phyloP scores from a whole-genome alignment of 164 flowering plant genomes.

The Nymphaea thermarum region DNA sequence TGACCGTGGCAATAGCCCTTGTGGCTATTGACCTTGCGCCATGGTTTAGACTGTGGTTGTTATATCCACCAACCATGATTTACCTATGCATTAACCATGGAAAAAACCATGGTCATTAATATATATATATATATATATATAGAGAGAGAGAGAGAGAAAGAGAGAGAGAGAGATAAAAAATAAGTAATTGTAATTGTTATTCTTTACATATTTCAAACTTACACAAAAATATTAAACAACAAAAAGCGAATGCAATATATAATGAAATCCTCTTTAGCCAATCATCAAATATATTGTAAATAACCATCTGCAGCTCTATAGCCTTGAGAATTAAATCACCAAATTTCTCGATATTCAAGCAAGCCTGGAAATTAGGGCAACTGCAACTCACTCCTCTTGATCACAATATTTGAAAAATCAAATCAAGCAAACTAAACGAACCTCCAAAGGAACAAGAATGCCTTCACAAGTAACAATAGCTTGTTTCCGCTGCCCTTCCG shows the following conservation, averaged over 20 bases:
- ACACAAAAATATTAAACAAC: no score
- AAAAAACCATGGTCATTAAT: no score
- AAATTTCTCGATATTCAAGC: constrained; percentile 97
- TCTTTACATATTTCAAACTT: no score
- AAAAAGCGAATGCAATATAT: constrained; percentile 78
- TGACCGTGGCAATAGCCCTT: no score
- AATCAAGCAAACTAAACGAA: constrained; percentile 74
- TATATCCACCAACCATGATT: no score
- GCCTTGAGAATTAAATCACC: constrained; percentile 97
- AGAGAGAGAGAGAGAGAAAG: no score
- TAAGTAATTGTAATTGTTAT: no score
- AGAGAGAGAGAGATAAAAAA: no score
- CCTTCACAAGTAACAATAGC: constrained; percentile 98
- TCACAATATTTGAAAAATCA: constrained; percentile 99
- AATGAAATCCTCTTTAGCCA: constrained; percentile 98
- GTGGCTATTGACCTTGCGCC: no score
- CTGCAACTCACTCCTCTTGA: constrained; percentile 98
- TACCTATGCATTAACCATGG: no score
- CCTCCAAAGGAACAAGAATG: constrained; percentile 98
- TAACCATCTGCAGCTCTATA: constrained; percentile 97
- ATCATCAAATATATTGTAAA: constrained; percentile 97
- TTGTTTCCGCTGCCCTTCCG: constrained; percentile 98
- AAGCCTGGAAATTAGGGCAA: constrained; percentile 88
- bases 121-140: no score
- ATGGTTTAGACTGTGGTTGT: no score